Evolutionary conservation across 768 basidiomycete genomes (phyloP), one percentile per base, ranked within the genome.

Genomic region (Suillus spraguei): DNA sequence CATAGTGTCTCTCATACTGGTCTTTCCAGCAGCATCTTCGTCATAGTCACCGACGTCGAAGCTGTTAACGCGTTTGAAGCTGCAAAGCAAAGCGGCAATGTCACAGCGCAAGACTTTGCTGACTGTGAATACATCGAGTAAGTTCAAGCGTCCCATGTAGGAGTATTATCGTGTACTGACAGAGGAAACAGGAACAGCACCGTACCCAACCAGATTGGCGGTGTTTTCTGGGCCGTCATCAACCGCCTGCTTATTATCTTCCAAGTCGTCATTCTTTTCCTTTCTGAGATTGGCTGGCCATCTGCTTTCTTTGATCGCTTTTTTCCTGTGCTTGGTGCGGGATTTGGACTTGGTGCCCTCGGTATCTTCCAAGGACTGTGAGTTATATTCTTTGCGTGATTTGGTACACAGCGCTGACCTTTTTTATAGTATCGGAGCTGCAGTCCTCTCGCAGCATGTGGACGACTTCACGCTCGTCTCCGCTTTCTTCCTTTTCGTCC

Each of bases 201-300:
- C 3, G 93, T 97, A 5, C 95, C 95, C 5, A 93, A 94, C 75
- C 94, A 97, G 74, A 85, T 92, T 36, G 95, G 92, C 22, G 95
- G 95, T 33, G 85, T 86, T 10, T 97, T 97, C 78, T 97, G 94
- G 92, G 91, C 92, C 5, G 87, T 97, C 65, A 79, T 96, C 66
- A 93, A 94, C 76, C 83, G 92, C 64, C 82, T 97, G 62, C 85
- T 97, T 74, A 93, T 97, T 74, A 86, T 95, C 65, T 88, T 91
- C 75, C 91, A 95, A 79, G 85, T 89, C 64, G 74, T 95, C 69
- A 81, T 94, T 38, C 87, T 97, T 70, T 76, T 95, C 65, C 64
- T 95, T 63, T 91, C 94, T 62, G 95, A 97, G 76, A 65, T 95
- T 63, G 87, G 91, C 66, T 91, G 92, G 85, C 93, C 93, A 13